Evolutionary conservation across 116 monocot genomes (phyloP).

Genomic region (Cymodocea nodosa): DNA sequence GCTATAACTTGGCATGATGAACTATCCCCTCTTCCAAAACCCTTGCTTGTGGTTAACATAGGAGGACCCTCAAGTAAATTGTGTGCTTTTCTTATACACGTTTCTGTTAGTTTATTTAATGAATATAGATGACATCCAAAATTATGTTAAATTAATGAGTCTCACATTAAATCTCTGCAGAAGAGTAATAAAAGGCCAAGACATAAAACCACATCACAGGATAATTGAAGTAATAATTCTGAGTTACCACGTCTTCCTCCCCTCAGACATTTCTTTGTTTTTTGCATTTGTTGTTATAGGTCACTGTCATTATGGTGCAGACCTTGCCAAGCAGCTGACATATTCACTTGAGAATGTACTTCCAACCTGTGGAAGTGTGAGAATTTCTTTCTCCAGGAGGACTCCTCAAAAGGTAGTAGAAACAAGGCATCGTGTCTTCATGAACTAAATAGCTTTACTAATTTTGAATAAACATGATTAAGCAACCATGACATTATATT

Average conservation of each 20-base stretch:
- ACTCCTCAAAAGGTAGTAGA: slow-evolving; percentile 67
- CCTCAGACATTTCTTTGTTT: background rate
- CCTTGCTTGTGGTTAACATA: slow-evolving; percentile 85
- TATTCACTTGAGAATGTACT: slow-evolving; percentile 58
- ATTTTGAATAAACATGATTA: background rate
- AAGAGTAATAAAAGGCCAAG: too few species aligned
- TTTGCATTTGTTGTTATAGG: slow-evolving; percentile 19
- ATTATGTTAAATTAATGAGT: too few species aligned
- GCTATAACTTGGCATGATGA: slow-evolving; percentile 89
- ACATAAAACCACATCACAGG: too few species aligned
- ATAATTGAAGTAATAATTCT: background rate
- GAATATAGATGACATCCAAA: too few species aligned
- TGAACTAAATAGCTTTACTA: background rate
- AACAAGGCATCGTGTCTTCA: background rate
- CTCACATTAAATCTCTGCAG: too few species aligned
- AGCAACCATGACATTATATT: background rate
- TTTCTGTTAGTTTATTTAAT: background rate
- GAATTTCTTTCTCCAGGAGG: slow-evolving; percentile 94
- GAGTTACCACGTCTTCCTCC: background rate
- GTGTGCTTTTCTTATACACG: background rate
- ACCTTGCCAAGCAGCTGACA: slow-evolving; percentile 66
- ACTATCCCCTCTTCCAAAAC: slow-evolving; percentile 83
- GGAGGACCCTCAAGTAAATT: slow-evolving; percentile 91
- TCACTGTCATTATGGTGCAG: slow-evolving; percentile 73
- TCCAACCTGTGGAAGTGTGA: slow-evolving; percentile 84